Conservation (phyloP, 768 basidiomycete species). For the Cystoderma amianthinum region DNA sequence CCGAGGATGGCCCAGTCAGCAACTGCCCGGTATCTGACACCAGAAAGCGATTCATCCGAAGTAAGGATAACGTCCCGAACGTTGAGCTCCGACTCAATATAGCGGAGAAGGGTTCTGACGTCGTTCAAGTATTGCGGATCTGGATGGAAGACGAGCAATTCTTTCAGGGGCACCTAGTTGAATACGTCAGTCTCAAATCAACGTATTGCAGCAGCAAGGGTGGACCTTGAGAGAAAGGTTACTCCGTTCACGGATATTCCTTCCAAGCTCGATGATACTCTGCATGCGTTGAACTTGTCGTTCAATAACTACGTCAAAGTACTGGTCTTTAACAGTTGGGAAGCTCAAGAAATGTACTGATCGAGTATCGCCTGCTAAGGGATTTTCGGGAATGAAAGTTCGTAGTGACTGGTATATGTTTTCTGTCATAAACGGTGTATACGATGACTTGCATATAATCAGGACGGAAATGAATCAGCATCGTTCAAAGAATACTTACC, state of each 20-base stretch:
- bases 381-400: slow-evolving; percentile 76
- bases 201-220: not conserved
- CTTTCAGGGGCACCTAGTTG: slow-evolving; percentile 80
- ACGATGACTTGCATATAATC: slow-evolving; percentile 66
- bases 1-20: slow-evolving; percentile 97
- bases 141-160: slow-evolving; percentile 91
- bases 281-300: slow-evolving; percentile 94
- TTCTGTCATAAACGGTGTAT: slow-evolving; percentile 97
- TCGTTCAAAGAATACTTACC: slow-evolving; percentile 37
- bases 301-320: slow-evolving; percentile 91
- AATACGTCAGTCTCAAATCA: slow-evolving; percentile 3
- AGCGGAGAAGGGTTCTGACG: slow-evolving; percentile 74
- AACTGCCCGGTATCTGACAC: slow-evolving; percentile 84
- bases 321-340: slow-evolving; percentile 90
- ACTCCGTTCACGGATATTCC: slow-evolving; percentile 83
- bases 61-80: slow-evolving; percentile 87
- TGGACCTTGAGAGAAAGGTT: slow-evolving; percentile 84
- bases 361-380: slow-evolving; percentile 67
- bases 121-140: slow-evolving; percentile 80
- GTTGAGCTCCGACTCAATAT: slow-evolving; percentile 93
- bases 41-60: slow-evolving; percentile 78
- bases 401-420: slow-evolving; percentile 90
- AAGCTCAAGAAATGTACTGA: slow-evolving; percentile 95
- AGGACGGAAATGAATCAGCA: slow-evolving; percentile 3
- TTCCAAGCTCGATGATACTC: slow-evolving; percentile 85